Evolutionary conservation across 176 grass and related monocot species (phyloP).

Genomic region (Neostapfia colusana): DNA sequence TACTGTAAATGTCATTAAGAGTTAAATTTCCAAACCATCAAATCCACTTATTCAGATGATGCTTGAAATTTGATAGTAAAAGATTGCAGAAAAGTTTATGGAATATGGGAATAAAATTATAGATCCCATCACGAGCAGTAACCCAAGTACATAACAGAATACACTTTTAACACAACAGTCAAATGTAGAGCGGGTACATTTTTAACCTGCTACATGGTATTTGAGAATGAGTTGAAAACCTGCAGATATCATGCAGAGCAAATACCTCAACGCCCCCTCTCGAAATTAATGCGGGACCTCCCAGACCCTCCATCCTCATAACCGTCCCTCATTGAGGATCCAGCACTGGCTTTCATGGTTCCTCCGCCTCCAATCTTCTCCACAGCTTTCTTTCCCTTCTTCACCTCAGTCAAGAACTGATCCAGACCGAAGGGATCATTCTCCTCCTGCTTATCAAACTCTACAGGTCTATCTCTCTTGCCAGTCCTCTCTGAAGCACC

Average conservation of each 20-base stretch:
- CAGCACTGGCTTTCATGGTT: slow-evolving; percentile 92
- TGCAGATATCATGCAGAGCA: slow-evolving; percentile 8
- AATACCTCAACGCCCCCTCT: slow-evolving; percentile 65
- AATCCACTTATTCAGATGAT: not conserved
- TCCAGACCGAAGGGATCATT: slow-evolving; percentile 88
- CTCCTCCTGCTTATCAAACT: slow-evolving; percentile 94
- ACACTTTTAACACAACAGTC: not conserved
- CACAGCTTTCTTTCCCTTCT: slow-evolving; percentile 94
- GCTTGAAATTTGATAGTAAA: not conserved
- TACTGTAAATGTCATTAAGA: too few relatives aligned
- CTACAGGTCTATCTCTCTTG: slow-evolving; percentile 86
- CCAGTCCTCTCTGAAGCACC: slow-evolving; percentile 68
- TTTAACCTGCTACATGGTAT: not conserved
- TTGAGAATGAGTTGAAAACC: not conserved
- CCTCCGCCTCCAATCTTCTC: slow-evolving; percentile 92
- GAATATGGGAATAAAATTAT: slow-evolving; percentile 7
- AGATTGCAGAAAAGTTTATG: not conserved
- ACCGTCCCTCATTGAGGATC: slow-evolving; percentile 84
- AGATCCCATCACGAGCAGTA: slow-evolving; percentile 23
- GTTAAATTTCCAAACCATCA: too few relatives aligned
- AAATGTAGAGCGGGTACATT: too few relatives aligned
- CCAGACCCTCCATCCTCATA: slow-evolving; percentile 84
- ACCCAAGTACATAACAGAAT: slow-evolving; percentile 25
- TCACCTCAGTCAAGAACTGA: slow-evolving; percentile 96
- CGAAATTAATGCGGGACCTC: slow-evolving; percentile 82